Evolutionary conservation across 1,139 yeast species (phyloP), one percentile per base, ranked within the genome.

Genomic region (Kodamaea suecica): DNA sequence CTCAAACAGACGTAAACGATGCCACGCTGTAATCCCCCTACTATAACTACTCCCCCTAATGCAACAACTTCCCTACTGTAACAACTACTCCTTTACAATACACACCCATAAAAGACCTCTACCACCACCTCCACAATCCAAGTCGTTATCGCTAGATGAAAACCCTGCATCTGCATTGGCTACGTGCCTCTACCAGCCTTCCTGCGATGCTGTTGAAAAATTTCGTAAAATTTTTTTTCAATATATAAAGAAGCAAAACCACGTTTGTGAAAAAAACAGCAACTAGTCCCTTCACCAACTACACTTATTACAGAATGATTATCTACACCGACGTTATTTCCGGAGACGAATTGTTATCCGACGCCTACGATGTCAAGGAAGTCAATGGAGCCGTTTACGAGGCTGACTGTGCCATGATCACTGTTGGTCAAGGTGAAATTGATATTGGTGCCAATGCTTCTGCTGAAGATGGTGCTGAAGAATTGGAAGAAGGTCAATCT

Each of bases 401-500:
- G 78, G 98, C 95, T 51, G 87, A 92, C 80, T 87, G 97, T 74
- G 73, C 78, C 60, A 82, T 87, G 92, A 80, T 92, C 70, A 81
- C 73, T 59, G 84, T 90, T 57, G 81, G 78, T 66, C 86, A 86
- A 63, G 96, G 79, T 60, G 90, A 90, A 64, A 80, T 92, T 56
- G 97, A 92, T 68, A 92, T 92, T 68, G 98, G 98, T 74, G 98
- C 95, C 61, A 92, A 94, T 83, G 97, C 99, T 63, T 87, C 97
- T 57, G 97, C 97, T 56, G 99, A 92, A 73, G 97, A 74, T 50
- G 90, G 66, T 36, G 95, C 78, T 32, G 95, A 79, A 42, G 78
- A 66, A 37, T 64, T 80, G 42, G 98, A 90, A 56, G 95, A 84
- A 40, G 86, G 82, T 68, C 73, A 78, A 57, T 85, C 82, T 70